Evolutionary conservation across 805 yeast genomes (phyloP).

Genomic region (Clavispora santaluciae): DNA sequence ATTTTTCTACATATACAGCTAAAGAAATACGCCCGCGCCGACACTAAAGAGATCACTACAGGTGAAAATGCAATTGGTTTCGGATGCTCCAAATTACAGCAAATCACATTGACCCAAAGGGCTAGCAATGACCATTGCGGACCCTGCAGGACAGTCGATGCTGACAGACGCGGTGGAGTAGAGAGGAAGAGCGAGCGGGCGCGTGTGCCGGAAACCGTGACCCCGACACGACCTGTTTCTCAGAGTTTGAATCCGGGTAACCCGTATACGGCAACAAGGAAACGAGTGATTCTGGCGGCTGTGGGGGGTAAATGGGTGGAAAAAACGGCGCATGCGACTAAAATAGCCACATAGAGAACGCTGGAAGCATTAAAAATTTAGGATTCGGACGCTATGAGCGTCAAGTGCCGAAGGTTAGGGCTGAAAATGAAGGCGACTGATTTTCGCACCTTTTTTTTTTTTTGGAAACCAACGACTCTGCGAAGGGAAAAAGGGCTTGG

Average conservation of each 20-base stretch:
- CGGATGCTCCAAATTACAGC: not conserved
- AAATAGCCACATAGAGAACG: no score
- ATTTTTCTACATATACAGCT: no score
- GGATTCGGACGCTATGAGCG: not conserved
- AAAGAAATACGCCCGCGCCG: no score
- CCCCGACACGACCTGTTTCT: not conserved
- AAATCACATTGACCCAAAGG: not conserved
- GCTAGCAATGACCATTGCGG: not conserved
- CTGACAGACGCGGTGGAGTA: not conserved
- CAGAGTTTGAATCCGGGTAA: not conserved
- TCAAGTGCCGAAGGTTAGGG: not conserved
- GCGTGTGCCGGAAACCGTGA: not conserved
- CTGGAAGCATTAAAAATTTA: not conserved
- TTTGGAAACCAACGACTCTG: slow-evolving; percentile 12
- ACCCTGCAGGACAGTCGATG: not conserved
- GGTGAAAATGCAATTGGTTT: not conserved
- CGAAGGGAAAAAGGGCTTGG: slow-evolving; percentile 9
- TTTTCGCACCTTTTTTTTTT: slow-evolving; percentile 2
- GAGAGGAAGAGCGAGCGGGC: not conserved
- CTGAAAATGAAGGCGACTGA: not conserved
- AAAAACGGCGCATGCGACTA: not conserved
- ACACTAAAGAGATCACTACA: no score
- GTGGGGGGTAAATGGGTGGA: not conserved
- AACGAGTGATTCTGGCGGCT: not conserved
- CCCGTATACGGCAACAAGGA: not conserved